Conservation (phyloP, 371 early-diverging fungal species). For the Cokeromyces recurvatus region DNA sequence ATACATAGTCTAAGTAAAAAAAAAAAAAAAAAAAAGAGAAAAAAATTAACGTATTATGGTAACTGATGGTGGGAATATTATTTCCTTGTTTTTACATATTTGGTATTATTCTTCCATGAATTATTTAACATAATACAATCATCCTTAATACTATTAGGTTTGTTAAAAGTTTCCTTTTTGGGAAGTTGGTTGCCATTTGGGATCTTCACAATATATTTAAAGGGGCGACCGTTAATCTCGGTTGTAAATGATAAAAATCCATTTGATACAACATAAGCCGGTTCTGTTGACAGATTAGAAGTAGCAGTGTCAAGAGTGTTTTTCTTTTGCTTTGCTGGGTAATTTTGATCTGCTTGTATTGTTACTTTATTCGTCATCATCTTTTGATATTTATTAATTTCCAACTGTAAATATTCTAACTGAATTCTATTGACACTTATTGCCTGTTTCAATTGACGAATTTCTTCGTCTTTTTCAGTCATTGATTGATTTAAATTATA, state of each 20-base stretch:
- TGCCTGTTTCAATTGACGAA: conserved; percentile 23
- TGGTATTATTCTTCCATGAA: no score
- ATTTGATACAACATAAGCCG: conserved; percentile 23
- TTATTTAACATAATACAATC: no score
- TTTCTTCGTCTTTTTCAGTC: conserved; percentile 16
- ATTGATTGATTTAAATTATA: conserved; percentile 3
- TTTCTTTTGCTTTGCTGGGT: background rate
- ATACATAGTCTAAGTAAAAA: no score
- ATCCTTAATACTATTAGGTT: no score
- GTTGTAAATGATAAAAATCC: conserved; percentile 39
- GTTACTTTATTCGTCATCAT: background rate
- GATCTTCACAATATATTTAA: conserved; percentile 32
- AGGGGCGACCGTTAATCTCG: conserved; percentile 33
- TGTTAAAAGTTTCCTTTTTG: no score
- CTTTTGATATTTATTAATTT: conserved; percentile 14
- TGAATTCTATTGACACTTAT: conserved; percentile 24
- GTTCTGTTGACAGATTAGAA: no score
- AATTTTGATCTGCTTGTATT: background rate
- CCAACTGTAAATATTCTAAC: conserved; percentile 22
- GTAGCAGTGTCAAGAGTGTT: no score
- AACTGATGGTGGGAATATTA: no score
- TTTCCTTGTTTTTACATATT: no score
- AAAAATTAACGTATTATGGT: no score
- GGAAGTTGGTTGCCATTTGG: conserved; percentile 10
- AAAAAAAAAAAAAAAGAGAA: no score